Conservation (phyloP, 2,329 filamentous ascomycete genomes). For the Zopfia rhizophila region DNA sequence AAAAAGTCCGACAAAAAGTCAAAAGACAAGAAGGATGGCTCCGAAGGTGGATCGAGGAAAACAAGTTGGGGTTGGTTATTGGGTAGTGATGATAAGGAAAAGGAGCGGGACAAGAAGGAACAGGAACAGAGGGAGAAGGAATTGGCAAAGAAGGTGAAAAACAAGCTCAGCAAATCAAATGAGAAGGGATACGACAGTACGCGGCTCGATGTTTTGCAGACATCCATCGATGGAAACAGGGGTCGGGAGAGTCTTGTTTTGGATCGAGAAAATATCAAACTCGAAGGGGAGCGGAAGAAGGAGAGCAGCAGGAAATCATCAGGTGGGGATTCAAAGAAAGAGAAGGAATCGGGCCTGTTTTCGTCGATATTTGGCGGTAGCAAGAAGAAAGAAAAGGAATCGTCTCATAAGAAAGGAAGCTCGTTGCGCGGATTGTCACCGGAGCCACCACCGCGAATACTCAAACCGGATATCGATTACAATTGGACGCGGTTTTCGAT, state of each 20-base stretch:
- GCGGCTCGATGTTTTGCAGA: slow-evolving; percentile 86
- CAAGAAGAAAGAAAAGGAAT: slow-evolving; percentile 84
- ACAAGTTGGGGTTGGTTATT: slow-evolving; percentile 85
- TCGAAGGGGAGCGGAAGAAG: slow-evolving; percentile 86
- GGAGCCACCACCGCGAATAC: slow-evolving; percentile 73
- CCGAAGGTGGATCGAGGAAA: slow-evolving; percentile 73
- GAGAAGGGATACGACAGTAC: slow-evolving; percentile 74
- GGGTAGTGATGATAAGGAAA: slow-evolving; percentile 76
- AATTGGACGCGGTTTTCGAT: slow-evolving; percentile 96
- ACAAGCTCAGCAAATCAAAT: slow-evolving; percentile 72
- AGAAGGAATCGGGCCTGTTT: slow-evolving; percentile 88
- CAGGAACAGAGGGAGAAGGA: slow-evolving; percentile 54
- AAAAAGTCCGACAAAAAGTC: slow-evolving; percentile 77
- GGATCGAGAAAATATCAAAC: slow-evolving; percentile 78
- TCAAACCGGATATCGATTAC: slow-evolving; percentile 91
- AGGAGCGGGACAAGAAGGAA: slow-evolving; percentile 68
- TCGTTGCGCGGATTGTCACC: slow-evolving; percentile 80
- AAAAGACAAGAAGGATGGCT: slow-evolving; percentile 76
- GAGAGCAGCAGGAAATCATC: slow-evolving; percentile 77
- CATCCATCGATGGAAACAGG: slow-evolving; percentile 71
- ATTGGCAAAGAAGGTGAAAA: slow-evolving; percentile 60
- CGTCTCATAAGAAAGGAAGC: slow-evolving; percentile 76
- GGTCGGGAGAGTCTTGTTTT: slow-evolving; percentile 86
- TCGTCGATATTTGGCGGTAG: slow-evolving; percentile 92
- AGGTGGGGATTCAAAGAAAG: slow-evolving; percentile 76